Percentiles rank a stretch among this genome's conserved stretches.
Evolutionary conservation across 2,329 filamentous ascomycete species (phyloP).

Genomic region (Emergomyces africanus): DNA sequence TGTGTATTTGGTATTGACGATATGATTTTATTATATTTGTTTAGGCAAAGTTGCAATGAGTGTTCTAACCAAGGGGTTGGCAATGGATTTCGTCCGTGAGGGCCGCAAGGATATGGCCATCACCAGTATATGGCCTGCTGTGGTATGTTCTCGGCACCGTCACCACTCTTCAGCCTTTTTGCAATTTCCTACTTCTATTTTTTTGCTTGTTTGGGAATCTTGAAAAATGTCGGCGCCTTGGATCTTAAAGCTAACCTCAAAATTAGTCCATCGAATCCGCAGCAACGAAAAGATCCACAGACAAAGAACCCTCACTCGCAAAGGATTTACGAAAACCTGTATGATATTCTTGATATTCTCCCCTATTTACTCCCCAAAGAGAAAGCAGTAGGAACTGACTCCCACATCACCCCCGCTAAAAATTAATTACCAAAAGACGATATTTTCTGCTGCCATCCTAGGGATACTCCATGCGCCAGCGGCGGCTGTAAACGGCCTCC

Average conservation of each 20-base stretch:
- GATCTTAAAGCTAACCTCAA: not conserved
- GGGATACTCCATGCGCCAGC: conserved; percentile 53
- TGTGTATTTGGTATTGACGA: not conserved
- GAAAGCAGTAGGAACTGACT: not conserved
- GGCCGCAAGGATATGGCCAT: conserved; percentile 57
- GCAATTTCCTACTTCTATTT: not conserved
- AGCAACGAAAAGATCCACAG: conserved; percentile 48
- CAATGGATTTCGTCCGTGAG: conserved; percentile 65
- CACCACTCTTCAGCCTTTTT: not conserved
- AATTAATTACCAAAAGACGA: conserved; percentile 36
- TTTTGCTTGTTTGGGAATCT: not conserved
- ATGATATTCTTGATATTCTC: conserved; percentile 8
- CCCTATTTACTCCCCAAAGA: not conserved
- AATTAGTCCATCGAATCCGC: conserved; percentile 56
- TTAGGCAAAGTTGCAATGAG: conserved; percentile 66
- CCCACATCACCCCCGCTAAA: not conserved
- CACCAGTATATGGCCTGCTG: conserved; percentile 71
- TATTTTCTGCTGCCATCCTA: conserved; percentile 70
- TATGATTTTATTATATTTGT: not conserved
- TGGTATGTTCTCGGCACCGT: conserved; percentile 35
- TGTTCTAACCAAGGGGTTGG: conserved; percentile 66
- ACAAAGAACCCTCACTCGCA: conserved; percentile 33
- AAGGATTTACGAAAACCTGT: conserved; percentile 52
- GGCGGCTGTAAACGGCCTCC: conserved; percentile 52
- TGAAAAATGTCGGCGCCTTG: too few relatives aligned